Conservation (phyloP, 163 green algal genomes). For the Scenedesmus sp. region DNA sequence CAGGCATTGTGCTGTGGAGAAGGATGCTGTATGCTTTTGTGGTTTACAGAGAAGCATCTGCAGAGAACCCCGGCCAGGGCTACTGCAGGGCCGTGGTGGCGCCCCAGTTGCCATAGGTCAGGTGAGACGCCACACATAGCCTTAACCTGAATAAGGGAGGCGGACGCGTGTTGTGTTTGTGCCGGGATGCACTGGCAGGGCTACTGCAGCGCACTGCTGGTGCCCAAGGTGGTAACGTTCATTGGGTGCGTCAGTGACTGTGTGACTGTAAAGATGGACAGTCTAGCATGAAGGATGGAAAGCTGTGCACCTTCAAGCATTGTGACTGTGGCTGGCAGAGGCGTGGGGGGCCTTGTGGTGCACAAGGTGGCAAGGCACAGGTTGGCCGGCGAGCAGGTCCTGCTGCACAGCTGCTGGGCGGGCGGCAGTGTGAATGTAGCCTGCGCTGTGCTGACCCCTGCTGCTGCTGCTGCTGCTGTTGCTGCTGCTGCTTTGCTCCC, state of each 20-base stretch:
- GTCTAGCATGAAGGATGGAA: background rate
- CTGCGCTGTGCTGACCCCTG: too few species aligned
- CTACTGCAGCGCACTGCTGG: constrained; percentile 64
- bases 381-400: too few species aligned
- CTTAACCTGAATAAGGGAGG: too few species aligned
- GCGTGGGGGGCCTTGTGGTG: too few species aligned
- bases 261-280: too few species aligned
- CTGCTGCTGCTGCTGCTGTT: constrained; percentile 18
- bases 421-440: background rate
- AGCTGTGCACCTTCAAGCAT: background rate
- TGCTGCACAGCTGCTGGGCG: background rate
- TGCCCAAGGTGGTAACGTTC: background rate
- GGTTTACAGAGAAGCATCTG: background rate
- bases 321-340: too few species aligned
- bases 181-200: background rate
- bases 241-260: too few species aligned
- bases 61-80: constrained; percentile 62
- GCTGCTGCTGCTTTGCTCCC: background rate
- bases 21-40: too few species aligned
- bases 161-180: background rate
- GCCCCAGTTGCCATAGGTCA: constrained; percentile 61
- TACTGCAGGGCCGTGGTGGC: constrained; percentile 65
- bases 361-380: too few species aligned
- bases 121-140: constrained; percentile 17
- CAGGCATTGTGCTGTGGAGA: background rate